Base-by-base conservation (phyloP, 495 filamentous ascomycete genomes). In the Astrothelium macrocarpum region DNA sequence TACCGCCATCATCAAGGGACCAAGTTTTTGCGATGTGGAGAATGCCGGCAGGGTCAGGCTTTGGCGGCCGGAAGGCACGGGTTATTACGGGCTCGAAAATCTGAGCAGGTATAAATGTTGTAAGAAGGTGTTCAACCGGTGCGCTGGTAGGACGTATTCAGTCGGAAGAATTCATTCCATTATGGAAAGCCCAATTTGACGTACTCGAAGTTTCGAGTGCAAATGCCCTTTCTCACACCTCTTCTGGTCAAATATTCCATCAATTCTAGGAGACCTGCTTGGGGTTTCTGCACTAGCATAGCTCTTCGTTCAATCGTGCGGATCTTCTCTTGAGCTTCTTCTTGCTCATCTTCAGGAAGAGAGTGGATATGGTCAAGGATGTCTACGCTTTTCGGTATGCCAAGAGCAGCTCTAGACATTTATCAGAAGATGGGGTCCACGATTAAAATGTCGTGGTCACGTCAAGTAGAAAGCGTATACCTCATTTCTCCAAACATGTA, bases 401-500 rank as follows among this genome's bases (percentile, higher is more conserved):
- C 77, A n/a, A 87, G 78, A 29, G 82, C 81, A 32, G 75, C 72
- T 65, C 59, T 36, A 62, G 43, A 28, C 45, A 43, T 10, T 36
- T 36, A 58, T 46, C 9, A 36, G 45, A 42, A 11, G 31, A 46
- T 20, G 29, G 18, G 45, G 53, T 61, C 31, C 43, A 26, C 23
- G 18, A 18, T 58, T 36, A 14, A 5, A 14, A 39, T 5, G 34
- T 39, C n/a, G 18, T 59, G 34, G 0, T 39, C 34, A 39, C 34
- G 34, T 39, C 5, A 14, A 62, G 9, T 43, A 39, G 34, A 32
- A 53, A 60, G 7, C 23, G 9, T 7, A 26, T 77, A 76, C 78
- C 91, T 87, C 90, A 96, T 96, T 66, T 89, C 78, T 1, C 71
- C 66, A 80, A 96, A 97, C 94, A 98, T 97, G 80, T 95, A 90